A percentile compares a stretch with the other conserved stretches of the same genome.
These are phyloP conservation scores for Dactylis glomerata DNA, from an alignment of 176 grass and related monocot genomes.

Conservation along the genomic window DNA sequence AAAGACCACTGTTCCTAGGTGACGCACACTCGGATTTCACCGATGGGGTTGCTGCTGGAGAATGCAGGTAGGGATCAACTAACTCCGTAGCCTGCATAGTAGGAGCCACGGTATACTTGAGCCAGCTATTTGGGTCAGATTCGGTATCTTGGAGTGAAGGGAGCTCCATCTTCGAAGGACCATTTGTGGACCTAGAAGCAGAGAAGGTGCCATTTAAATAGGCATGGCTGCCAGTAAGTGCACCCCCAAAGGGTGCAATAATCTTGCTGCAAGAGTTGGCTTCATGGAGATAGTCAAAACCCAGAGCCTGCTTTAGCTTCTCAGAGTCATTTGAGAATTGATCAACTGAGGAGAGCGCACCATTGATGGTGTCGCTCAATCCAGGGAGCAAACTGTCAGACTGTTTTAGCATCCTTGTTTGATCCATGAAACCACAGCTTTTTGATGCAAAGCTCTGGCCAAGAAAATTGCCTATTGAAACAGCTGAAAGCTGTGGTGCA, in stretches of 20 bases:
- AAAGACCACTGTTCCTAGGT: slow-evolving; percentile 62
- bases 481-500: slow-evolving; percentile 47
- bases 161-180: slow-evolving; percentile 95
- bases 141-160: slow-evolving; percentile 99
- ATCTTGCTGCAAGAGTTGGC: slow-evolving; percentile 52
- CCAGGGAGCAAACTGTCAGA: slow-evolving; percentile 47
- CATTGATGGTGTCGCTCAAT: slow-evolving; percentile 48
- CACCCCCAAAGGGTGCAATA: slow-evolving; percentile 50
- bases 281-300: slow-evolving; percentile 56
- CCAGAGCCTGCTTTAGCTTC: slow-evolving; percentile 53
- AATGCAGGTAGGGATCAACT: slow-evolving; percentile 55
- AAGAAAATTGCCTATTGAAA: slow-evolving; percentile 51
- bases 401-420: slow-evolving; percentile 50
- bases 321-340: slow-evolving; percentile 59
- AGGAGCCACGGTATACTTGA: slow-evolving; percentile 53
- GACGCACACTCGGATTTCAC: slow-evolving; percentile 58
- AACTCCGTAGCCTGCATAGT: slow-evolving; percentile 53
- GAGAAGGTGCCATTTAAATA: slow-evolving; percentile 87
- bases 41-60: slow-evolving; percentile 46
- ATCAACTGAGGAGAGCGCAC: slow-evolving; percentile 46
- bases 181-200: slow-evolving; percentile 71
- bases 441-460: slow-evolving; percentile 55
- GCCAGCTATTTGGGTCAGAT: slow-evolving; percentile 70
- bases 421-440: slow-evolving; percentile 56
- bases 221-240: slow-evolving; percentile 69